A percentile compares a stretch with the other conserved stretches of the same genome.
Evolutionary conservation across 306 rosid species (phyloP).

Genomic region (Citrullus amarus): DNA sequence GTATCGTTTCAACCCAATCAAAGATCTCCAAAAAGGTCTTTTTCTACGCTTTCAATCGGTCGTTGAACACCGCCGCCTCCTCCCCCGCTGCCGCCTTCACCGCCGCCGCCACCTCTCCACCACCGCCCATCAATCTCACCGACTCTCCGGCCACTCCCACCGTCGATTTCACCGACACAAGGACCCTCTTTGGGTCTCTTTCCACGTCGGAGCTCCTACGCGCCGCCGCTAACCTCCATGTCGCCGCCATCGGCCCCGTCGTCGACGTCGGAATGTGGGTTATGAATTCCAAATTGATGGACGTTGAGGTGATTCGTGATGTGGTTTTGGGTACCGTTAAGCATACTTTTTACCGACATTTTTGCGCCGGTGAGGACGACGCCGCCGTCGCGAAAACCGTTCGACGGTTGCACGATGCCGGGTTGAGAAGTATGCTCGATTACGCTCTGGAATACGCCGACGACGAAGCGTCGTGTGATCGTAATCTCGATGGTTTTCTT

Average conservation of each 20-base stretch:
- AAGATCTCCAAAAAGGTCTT: constrained; percentile 36
- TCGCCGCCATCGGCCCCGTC: constrained; percentile 52
- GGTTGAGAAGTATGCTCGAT: constrained; percentile 67
- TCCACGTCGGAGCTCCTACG: constrained; percentile 37
- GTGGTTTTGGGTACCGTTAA: constrained; percentile 17
- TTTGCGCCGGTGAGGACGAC: constrained; percentile 80
- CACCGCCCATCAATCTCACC: constrained; percentile 7
- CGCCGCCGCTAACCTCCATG: constrained; percentile 55
- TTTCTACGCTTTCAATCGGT: constrained; percentile 29
- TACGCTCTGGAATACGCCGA: constrained; percentile 65
- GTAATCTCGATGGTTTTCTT: constrained; percentile 43
- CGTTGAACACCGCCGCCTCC: constrained; percentile 21
- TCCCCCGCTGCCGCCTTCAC: constrained; percentile 16
- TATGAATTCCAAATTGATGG: constrained; percentile 54
- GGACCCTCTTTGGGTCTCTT: constrained; percentile 38
- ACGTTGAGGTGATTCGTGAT: constrained; percentile 6
- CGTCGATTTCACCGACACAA: constrained; percentile 27
- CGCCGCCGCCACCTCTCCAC: constrained; percentile 18
- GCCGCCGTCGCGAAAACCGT: constrained; percentile 30
- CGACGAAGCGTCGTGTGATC: constrained; percentile 50
- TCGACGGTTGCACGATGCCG: constrained; percentile 24
- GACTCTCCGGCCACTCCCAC: neutral
- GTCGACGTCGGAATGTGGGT: constrained; percentile 77
- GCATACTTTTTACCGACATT: constrained; percentile 41
- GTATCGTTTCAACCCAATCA: constrained; percentile 22